Percentiles rank a stretch among this genome's conserved stretches.
Conservation (phyloP, 1,284 basidiomycete genomes). For the Trichosporon sp. region DNA sequence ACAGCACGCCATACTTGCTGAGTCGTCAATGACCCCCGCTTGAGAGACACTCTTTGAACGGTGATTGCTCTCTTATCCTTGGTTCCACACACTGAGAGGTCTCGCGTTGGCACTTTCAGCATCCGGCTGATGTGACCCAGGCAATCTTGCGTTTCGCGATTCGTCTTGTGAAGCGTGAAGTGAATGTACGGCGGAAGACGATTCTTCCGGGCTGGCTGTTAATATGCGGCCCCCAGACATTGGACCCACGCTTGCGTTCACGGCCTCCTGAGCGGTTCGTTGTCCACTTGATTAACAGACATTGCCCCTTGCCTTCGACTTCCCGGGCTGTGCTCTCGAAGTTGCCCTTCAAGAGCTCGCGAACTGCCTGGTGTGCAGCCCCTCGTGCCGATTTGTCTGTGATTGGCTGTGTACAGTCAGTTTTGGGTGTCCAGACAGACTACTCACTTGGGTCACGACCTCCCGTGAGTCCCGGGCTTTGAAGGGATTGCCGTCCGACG, state of each 20-base stretch:
- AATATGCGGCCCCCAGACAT: background rate
- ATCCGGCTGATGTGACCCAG: conserved; percentile 70
- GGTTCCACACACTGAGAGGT: conserved; percentile 86
- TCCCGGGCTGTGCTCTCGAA: conserved; percentile 58
- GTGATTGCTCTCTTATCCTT: conserved; percentile 98
- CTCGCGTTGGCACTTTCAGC: conserved; percentile 67
- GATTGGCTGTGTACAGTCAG: conserved; percentile 59
- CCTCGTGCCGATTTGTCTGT: conserved; percentile 73
- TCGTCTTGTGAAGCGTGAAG: conserved; percentile 95
- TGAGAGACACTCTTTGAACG: conserved; percentile 81
- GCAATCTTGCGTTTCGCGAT: conserved; percentile 94
- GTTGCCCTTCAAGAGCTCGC: conserved; percentile 73
- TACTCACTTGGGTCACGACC: conserved; percentile 67
- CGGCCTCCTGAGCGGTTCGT: conserved; percentile 6
- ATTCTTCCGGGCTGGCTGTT: background rate
- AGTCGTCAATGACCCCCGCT: conserved; percentile 69
- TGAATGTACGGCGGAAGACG: conserved; percentile 72
- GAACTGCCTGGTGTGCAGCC: conserved; percentile 70
- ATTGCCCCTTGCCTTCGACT: conserved; percentile 22
- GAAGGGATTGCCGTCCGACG: conserved; percentile 18
- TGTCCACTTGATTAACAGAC: conserved; percentile 40
- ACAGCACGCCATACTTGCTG: conserved; percentile 76
- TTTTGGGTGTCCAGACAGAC: background rate
- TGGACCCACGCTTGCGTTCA: conserved; percentile 15
- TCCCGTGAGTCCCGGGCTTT: conserved; percentile 58